phyloP scores from a whole-genome alignment of 2,329 filamentous ascomycete species.

The Magnaporthiopsis rhizophila region DNA sequence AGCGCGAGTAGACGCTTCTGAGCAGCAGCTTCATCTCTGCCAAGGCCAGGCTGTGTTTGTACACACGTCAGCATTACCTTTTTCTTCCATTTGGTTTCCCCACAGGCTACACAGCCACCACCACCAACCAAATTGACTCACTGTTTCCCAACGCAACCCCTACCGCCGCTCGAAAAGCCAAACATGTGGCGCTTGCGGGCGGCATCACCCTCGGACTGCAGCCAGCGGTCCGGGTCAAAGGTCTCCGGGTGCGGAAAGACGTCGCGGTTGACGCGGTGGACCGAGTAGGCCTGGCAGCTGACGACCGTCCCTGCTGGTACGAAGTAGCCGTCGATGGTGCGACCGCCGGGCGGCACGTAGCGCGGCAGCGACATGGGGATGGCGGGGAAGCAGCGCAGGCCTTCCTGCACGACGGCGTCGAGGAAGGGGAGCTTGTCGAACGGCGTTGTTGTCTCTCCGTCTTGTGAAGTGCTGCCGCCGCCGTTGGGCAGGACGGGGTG shows the following conservation, averaged over 20 bases:
- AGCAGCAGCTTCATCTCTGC: conserved; percentile 62
- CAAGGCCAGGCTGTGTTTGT: conserved; percentile 43
- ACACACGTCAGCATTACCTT: not conserved
- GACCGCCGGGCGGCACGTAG: conserved; percentile 45
- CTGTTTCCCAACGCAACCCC: conserved; percentile 61
- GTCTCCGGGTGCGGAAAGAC: conserved; percentile 72
- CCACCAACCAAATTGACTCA: conserved; percentile 30
- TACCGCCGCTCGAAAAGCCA: conserved; percentile 57
- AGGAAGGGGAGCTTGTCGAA: conserved; percentile 49
- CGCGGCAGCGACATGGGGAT: conserved; percentile 62
- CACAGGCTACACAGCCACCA: too few relatives aligned
- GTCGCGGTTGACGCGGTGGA: conserved; percentile 49
- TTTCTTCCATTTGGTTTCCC: too few relatives aligned
- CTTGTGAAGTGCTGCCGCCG: conserved; percentile 41
- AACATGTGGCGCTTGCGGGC: conserved; percentile 58
- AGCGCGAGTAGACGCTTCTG: conserved; percentile 52
- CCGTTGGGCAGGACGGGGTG: conserved; percentile 23
- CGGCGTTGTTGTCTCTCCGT: conserved; percentile 10
- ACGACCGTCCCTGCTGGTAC: conserved; percentile 47
- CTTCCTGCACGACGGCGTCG: conserved; percentile 56
- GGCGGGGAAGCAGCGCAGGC: conserved; percentile 52
- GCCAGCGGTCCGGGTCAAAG: conserved; percentile 79
- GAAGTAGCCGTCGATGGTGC: conserved; percentile 45
- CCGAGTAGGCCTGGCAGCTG: conserved; percentile 52
- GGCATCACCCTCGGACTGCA: conserved; percentile 63